phyloP scores from a whole-genome alignment of 1,139 yeast species.

The Zhuliangozyma blackwelliae region DNA sequence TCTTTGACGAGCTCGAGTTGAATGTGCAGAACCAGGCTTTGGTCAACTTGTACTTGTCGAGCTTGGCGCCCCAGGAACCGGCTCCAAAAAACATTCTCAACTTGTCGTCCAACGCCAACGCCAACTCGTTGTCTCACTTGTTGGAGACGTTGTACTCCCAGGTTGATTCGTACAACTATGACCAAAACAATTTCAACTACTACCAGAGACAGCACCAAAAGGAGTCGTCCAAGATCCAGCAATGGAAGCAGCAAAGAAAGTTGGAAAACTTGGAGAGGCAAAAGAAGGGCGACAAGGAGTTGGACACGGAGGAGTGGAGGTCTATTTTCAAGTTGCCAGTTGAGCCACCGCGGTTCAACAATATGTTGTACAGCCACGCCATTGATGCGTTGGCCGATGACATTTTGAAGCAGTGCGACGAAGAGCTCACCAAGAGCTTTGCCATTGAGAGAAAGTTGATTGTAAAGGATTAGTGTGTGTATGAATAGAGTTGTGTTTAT shows the following conservation, averaged over 20 bases:
- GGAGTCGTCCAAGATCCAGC: constrained; percentile 65
- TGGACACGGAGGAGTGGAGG: constrained; percentile 64
- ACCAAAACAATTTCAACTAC: constrained; percentile 77
- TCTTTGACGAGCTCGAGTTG: constrained; percentile 72
- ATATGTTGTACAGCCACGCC: constrained; percentile 65
- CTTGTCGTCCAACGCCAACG: constrained; percentile 34
- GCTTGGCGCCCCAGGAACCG: constrained; percentile 1
- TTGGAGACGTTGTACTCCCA: constrained; percentile 71
- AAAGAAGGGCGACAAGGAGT: constrained; percentile 54
- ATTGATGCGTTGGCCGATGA: constrained; percentile 68
- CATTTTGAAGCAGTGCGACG: constrained; percentile 58
- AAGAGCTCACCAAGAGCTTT: constrained; percentile 58
- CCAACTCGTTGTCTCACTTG: constrained; percentile 43
- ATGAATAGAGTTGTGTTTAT: not conserved
- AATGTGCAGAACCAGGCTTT: constrained; percentile 53
- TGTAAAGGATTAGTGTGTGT: constrained; percentile 2
- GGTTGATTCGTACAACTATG: constrained; percentile 75
- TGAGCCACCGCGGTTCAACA: constrained; percentile 75
- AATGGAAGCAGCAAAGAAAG: constrained; percentile 72
- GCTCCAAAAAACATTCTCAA: constrained; percentile 29
- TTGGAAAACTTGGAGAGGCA: constrained; percentile 61
- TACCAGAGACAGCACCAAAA: constrained; percentile 76
- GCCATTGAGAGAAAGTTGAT: constrained; percentile 51
- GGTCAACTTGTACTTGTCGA: constrained; percentile 36
- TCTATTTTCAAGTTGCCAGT: constrained; percentile 62